Base-by-base conservation (phyloP, 208 protist genomes). In the Novymonas esmeraldas region DNA sequence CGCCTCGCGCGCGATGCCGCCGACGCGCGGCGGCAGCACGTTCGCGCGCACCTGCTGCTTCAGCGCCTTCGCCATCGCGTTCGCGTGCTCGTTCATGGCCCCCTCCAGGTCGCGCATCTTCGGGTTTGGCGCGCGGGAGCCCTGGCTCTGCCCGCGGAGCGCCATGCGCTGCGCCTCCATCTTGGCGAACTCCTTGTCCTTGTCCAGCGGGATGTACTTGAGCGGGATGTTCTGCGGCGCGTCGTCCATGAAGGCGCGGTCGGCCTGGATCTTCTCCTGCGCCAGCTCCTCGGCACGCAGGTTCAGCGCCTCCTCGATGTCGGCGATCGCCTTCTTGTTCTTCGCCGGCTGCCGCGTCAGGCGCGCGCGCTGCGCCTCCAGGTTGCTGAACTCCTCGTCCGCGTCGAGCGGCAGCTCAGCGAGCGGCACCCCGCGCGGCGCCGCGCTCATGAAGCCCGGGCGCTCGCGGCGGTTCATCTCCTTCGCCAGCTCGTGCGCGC, bases 391-490 rank as follows among this genome's bases (percentile, higher is more conserved):
- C 63, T 89, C 79, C 51, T 87, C 73, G 34, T 85, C 82, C 22
- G 67, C 65, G 57, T 93, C 83, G 18, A 95, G 78, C n/a, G 82
- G 78, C 44, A 95, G 84, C 34, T 91, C 72, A 54, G 76, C 67
- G 11, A 84, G 54, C 5, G 85, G 79, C 20, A 95, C 70, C 6
- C 84, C 84, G 45, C 78, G 69, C 16, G 78, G 81, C 13, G 42
- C 29, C 6, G 81, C 49, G 34, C 81, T 73, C 57, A 95, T 64
- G 63, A 80, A 93, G 29, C 76, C 72, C 16, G 78, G 55, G 11
- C 90, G 84, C 39, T 93, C 87, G 33, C 79, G 72, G 18, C 74
- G 78, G 51, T 88, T 84, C 64, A 93, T 84, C 39, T 74, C 79
- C 71, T 92, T 84, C 24, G 85, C 84, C 31, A 94, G 69, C 61